Evolutionary conservation across 2,329 filamentous ascomycete species (phyloP), one percentile per base, ranked within the genome.

Genomic region (Fusarium napiforme): DNA sequence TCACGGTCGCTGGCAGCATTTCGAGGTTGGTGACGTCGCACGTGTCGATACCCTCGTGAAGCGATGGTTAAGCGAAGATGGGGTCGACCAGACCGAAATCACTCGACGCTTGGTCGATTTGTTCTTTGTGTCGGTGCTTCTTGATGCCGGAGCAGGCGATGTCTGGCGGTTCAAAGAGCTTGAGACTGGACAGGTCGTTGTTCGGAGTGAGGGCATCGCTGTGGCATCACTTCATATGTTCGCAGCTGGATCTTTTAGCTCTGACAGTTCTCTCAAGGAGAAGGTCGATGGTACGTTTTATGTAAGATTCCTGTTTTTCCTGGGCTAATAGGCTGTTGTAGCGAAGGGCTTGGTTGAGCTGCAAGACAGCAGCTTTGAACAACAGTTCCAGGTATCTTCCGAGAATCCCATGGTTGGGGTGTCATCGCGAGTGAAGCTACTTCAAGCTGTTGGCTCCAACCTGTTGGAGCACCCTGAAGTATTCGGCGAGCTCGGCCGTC

Each of bases 1-100:
- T 15, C 87, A 89, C 69, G 89, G 85, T 14, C 85, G 89, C 47
- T 91, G 89, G 87, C 89, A 91, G 76, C 89, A 91, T 79, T 91
- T 91, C 72, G 86, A 90, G 19, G 85, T 90, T 43, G 89, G 89
- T 15, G 84, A 84, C 19, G 80, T 87, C 34, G 81, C 85, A 43
- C 87, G 89, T 39, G 79, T 90, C 12, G 79, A 82, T 11, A 77
- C 81, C 11, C 77, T 89, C 6, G 79, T 87, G 7, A 75, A 83
- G 30, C 77, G 82, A 47, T 88, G 87, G 88, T 79, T 84, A 5
- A 77, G 75, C 5, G 79, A 82, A 1, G 80, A 40, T 0, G 9
- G 9, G 0, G n/a, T 79, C 4, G 77, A 89, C 58, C 80, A 82
- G 4, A 70, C 79, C 2, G 88, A 89, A 67, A 77, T 84, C 9